Base-by-base conservation (phyloP, 805 yeast species). In the Wickerhamiella azyma region DNA sequence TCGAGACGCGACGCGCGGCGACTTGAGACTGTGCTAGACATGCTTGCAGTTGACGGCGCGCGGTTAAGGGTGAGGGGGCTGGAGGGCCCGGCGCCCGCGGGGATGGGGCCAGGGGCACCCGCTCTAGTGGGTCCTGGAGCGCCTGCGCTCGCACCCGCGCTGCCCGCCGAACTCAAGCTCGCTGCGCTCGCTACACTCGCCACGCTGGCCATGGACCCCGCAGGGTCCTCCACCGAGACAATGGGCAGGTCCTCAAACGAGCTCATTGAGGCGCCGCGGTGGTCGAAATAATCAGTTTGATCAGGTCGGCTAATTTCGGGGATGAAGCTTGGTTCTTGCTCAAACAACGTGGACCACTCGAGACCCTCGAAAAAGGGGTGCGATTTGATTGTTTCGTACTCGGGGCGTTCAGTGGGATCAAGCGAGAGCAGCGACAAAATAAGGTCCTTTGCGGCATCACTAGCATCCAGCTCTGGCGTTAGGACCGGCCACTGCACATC, bases 211-310 rank as follows among this genome's bases (percentile, higher is more conserved):
- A 21, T 7, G 4, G 7, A 4, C 24, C 24, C 24, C 7, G 24
- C 24, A n/a, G 44, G 39, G 28, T 47, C 45, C 28, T 35, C 39
- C 2, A 38, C 40, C 6, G 37, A 43, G 14, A 37, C 38, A 7
- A 42, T 4, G 9, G 39, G 41, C 24, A 35, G 14, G 16, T 9
- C 40, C 10, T 60, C 65, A 48, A 83, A 81, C 45, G 72, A 75
- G 5, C 74, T 69, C 56, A 83, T 64, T 9, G 72, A 77, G 0
- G 96, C 97, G 3, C 98, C 98, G 55, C 98, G 74, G 4, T 72
- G 54, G 55, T 92, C 98, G 62, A 89, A 92, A 58, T 92, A 89
- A 45, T 85, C 94, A 0, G 96, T 88, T 41, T 79, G 78, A 55
- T 83, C 94, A 0, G 96, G 94, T 54, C 85, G 73, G 6, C 78